Conservation (phyloP, 371 early-diverging fungal genomes). For the Lichtheimia ornata region DNA sequence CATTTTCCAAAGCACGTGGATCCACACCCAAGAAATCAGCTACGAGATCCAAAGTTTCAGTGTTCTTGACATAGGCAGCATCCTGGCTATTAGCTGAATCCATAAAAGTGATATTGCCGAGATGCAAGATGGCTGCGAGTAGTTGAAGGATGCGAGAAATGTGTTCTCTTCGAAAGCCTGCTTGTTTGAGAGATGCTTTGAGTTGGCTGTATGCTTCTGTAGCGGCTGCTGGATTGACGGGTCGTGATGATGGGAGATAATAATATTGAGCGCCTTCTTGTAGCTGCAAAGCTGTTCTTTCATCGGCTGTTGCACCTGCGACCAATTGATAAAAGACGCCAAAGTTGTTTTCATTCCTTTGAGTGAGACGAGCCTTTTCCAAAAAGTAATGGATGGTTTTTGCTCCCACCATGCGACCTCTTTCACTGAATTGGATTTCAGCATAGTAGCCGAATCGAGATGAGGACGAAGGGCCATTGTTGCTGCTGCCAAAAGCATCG, state of each 20-base stretch:
- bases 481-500: conserved; percentile 85
- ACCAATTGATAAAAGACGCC: conserved; percentile 90
- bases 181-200: conserved; percentile 72
- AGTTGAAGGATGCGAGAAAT: conserved; percentile 84
- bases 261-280: conserved; percentile 14
- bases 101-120: conserved; percentile 88
- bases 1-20: conserved; percentile 76
- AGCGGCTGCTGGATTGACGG: conserved; percentile 40
- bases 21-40: conserved; percentile 88
- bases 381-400: conserved; percentile 91
- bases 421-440: conserved; percentile 88
- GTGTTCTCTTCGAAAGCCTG: conserved; percentile 82
- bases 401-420: conserved; percentile 55
- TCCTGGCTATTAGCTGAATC: conserved; percentile 58
- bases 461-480: conserved; percentile 74
- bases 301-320: conserved; percentile 48
- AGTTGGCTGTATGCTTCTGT: conserved; percentile 63
- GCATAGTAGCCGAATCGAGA: conserved; percentile 91
- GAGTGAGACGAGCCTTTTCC: conserved; percentile 79
- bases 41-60: conserved; percentile 76
- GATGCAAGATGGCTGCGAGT: conserved; percentile 85
- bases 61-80: conserved; percentile 74
- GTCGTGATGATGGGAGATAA: conserved; percentile 26
- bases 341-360: conserved; percentile 77
- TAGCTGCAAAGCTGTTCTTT: conserved; percentile 33